Evolutionary conservation across 129 eudicot genomes (phyloP).

Genomic region (Pulicaria dysenterica): DNA sequence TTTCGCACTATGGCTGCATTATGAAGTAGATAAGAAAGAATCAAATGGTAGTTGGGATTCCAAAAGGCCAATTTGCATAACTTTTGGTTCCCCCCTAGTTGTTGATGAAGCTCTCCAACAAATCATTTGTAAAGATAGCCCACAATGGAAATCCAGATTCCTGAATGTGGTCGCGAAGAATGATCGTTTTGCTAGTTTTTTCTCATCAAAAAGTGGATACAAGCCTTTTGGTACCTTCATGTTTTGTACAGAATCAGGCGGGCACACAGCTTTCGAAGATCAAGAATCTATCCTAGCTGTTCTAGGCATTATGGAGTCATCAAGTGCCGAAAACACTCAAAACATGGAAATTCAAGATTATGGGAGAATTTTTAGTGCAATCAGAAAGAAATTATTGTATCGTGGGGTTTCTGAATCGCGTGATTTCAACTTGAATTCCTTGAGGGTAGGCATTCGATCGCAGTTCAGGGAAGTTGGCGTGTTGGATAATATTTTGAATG

Average conservation of each 20-base stretch:
- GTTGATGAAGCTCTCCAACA: conserved; percentile 39
- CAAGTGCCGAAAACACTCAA: not conserved
- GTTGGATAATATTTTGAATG: not conserved
- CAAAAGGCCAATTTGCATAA: conserved; percentile 47
- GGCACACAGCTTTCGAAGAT: conserved; percentile 43
- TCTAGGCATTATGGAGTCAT: conserved; percentile 18
- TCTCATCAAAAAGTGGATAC: conserved; percentile 28
- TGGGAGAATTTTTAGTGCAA: conserved; percentile 11
- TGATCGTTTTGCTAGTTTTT: conserved; percentile 39
- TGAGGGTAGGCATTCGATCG: conserved; percentile 32
- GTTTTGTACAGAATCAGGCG: conserved; percentile 45
- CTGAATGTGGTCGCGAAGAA: conserved; percentile 41
- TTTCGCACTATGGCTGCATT: conserved; percentile 46
- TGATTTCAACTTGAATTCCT: conserved; percentile 7
- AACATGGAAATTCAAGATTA: conserved; percentile 28
- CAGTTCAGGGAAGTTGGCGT: conserved; percentile 37
- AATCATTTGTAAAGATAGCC: conserved; percentile 43
- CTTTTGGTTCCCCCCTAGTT: conserved; percentile 59
- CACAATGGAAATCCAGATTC: conserved; percentile 51
- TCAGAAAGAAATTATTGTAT: conserved; percentile 27
- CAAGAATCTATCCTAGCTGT: conserved; percentile 36
- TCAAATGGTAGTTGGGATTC: not conserved
- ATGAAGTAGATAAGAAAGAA: conserved; percentile 24
- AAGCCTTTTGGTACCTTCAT: conserved; percentile 54
- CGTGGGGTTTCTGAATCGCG: conserved; percentile 22